phyloP scores from a whole-genome alignment of 768 basidiomycete species.

The Boletales sp. region DNA sequence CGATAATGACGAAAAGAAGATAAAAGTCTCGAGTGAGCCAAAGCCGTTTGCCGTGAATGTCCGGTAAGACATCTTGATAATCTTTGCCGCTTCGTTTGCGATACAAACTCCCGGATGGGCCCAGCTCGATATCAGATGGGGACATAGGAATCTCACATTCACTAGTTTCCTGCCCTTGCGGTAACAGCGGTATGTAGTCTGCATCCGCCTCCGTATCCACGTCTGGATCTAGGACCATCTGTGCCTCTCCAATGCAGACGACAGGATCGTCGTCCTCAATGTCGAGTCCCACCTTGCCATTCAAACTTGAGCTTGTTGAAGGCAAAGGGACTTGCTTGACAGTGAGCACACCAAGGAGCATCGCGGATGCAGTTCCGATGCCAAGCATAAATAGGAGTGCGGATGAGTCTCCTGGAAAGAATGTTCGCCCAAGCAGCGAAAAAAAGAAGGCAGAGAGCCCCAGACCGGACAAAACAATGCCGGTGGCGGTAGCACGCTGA shows the following conservation, averaged over 20 bases:
- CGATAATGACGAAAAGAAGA: constrained; percentile 53
- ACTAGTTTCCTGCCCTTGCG: constrained; percentile 13
- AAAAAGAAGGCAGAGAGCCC: constrained; percentile 92
- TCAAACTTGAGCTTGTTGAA: constrained; percentile 21
- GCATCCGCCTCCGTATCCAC: constrained; percentile 13
- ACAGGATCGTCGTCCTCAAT: background rate
- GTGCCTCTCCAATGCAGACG: constrained; percentile 24
- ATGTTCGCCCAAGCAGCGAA: constrained; percentile 64
- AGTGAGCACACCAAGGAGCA: constrained; percentile 74
- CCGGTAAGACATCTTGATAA: constrained; percentile 35
- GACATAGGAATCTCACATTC: constrained; percentile 21
- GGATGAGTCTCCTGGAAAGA: constrained; percentile 77
- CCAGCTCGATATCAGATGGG: constrained; percentile 22
- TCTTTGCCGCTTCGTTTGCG: constrained; percentile 3
- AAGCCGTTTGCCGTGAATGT: constrained; percentile 53
- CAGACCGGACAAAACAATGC: constrained; percentile 80
- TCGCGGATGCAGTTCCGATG: constrained; percentile 73
- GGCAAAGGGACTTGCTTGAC: constrained; percentile 67
- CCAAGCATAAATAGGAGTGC: constrained; percentile 73
- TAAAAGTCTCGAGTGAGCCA: constrained; percentile 58
- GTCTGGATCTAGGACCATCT: constrained; percentile 6
- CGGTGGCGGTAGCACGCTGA: constrained; percentile 73
- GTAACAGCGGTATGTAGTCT: constrained; percentile 21
- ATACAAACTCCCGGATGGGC: constrained; percentile 7
- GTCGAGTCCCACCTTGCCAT: too few relatives aligned